Evolutionary conservation across 331 rosid species (phyloP).

Genomic region (Stylosanthes scabra): DNA sequence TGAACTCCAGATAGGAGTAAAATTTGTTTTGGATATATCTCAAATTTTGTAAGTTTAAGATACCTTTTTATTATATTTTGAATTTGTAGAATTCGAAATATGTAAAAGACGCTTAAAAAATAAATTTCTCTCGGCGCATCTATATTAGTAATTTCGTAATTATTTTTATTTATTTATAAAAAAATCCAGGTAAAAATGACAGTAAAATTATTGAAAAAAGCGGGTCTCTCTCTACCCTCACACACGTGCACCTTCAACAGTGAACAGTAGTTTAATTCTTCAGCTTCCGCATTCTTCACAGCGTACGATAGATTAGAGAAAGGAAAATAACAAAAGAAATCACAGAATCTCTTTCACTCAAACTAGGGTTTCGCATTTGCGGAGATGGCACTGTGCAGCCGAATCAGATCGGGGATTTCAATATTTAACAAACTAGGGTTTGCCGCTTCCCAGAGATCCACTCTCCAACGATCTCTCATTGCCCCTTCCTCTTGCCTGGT

Average conservation of each 20-base stretch:
- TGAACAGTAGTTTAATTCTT: too few relatives aligned
- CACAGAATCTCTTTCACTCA: constrained; percentile 27
- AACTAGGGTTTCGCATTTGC: constrained; percentile 57
- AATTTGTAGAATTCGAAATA: too few relatives aligned
- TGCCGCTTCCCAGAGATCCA: constrained; percentile 53
- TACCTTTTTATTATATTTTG: too few relatives aligned
- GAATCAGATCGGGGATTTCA: constrained; percentile 75
- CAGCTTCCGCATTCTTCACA: constrained; percentile 21
- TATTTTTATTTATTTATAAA: too few relatives aligned
- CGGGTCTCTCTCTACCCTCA: not conserved
- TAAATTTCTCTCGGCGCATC: too few relatives aligned
- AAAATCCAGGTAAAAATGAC: too few relatives aligned
- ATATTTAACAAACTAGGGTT: constrained; percentile 51
- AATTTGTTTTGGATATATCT: too few relatives aligned
- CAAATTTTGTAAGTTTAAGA: too few relatives aligned
- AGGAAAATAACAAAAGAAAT: not conserved
- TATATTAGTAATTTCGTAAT: too few relatives aligned
- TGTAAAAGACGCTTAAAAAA: too few relatives aligned
- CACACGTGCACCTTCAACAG: constrained; percentile 1
- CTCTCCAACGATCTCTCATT: constrained; percentile 49
- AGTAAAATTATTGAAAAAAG: too few relatives aligned
- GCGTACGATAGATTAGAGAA: not conserved
- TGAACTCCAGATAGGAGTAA: too few relatives aligned
- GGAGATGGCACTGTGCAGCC: constrained; percentile 69
- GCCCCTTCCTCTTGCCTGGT: constrained; percentile 57